These are phyloP conservation scores for Beauveria brongniartii DNA, from an alignment of 2,329 filamentous ascomycete genomes.

Conservation along the genomic window DNA sequence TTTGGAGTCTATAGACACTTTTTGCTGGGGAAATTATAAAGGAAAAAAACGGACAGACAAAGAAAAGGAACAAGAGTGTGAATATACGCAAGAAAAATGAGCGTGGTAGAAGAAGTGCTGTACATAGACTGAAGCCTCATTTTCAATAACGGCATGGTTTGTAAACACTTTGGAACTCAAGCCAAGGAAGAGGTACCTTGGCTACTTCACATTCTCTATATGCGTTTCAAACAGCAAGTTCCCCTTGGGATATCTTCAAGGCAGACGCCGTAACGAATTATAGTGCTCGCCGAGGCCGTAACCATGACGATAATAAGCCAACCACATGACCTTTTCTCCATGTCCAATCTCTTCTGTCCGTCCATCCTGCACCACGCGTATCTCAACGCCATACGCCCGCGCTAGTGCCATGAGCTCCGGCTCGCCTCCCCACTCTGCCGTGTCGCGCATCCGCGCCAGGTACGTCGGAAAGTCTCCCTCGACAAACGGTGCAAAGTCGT, in stretches of 20 bases:
- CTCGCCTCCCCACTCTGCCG: constrained; percentile 94
- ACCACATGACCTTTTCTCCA: constrained; percentile 54
- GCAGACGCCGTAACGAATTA: constrained; percentile 63
- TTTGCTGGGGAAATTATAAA: neutral
- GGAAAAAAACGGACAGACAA: too few relatives aligned
- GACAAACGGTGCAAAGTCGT: constrained; percentile 80
- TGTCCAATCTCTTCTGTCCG: constrained; percentile 63
- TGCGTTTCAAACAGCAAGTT: too few relatives aligned
- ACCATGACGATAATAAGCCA: constrained; percentile 91
- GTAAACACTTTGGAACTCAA: too few relatives aligned
- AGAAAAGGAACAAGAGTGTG: too few relatives aligned
- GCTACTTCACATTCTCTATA: too few relatives aligned
- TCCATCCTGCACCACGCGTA: constrained; percentile 81
- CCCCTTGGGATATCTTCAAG: neutral
- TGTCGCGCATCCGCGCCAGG: constrained; percentile 68
- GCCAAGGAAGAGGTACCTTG: too few relatives aligned
- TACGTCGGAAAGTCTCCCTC: constrained; percentile 66
- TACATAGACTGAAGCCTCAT: too few relatives aligned
- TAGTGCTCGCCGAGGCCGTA: constrained; percentile 97
- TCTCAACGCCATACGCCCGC: constrained; percentile 68
- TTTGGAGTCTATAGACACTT: constrained; percentile 34
- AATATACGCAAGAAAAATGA: too few relatives aligned
- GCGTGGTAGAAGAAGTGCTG: too few relatives aligned
- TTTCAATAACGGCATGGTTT: too few relatives aligned
- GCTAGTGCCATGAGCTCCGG: constrained; percentile 82